Percentiles rank a stretch among this genome's conserved stretches.
These are phyloP conservation scores for Centrapalus pauciflorus DNA, from an alignment of 129 eudicot genomes.

Conservation along the genomic window DNA sequence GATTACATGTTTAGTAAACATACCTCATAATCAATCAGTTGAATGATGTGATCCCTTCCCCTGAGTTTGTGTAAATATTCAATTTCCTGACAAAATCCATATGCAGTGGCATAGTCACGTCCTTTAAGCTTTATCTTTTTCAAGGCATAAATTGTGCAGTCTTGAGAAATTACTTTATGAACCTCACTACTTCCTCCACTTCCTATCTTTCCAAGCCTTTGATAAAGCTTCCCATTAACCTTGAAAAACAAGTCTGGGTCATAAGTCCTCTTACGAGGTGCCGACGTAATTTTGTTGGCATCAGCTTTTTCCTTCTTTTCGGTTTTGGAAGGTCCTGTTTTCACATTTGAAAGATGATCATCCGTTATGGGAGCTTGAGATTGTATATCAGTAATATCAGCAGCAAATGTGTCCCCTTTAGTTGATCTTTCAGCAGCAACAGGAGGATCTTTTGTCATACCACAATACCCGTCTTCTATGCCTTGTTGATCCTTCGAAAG, in stretches of 20 bases:
- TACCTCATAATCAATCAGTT: slow-evolving; percentile 96
- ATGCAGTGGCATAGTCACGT: slow-evolving; percentile 98
- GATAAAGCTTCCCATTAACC: slow-evolving; percentile 93
- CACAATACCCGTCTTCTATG: slow-evolving; percentile 11
- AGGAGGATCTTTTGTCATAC: slow-evolving; percentile 24
- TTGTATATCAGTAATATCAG: slow-evolving; percentile 29
- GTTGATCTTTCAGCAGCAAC: slow-evolving; percentile 17
- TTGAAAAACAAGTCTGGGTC: slow-evolving; percentile 88
- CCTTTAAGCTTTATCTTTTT: slow-evolving; percentile 97
- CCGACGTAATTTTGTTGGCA: slow-evolving; percentile 46
- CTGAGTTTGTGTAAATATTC: slow-evolving; percentile 70
- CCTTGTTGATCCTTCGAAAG: slow-evolving; percentile 8
- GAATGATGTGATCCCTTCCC: slow-evolving; percentile 88
- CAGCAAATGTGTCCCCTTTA: slow-evolving; percentile 14
- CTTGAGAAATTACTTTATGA: slow-evolving; percentile 88
- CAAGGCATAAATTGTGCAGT: slow-evolving; percentile 72
- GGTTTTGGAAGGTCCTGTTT: slow-evolving; percentile 36
- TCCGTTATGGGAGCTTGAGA: slow-evolving; percentile 31
- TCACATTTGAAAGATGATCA: slow-evolving; percentile 26
- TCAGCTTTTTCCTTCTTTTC: slow-evolving; percentile 51
- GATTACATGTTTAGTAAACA: too few species aligned
- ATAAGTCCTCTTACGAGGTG: slow-evolving; percentile 65
- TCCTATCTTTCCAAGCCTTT: slow-evolving; percentile 98
- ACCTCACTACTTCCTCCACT: slow-evolving; percentile 99
- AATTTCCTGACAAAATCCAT: slow-evolving; percentile 97